Conservation (phyloP, 139 green algal genomes). For the Asterochloris sp. region DNA sequence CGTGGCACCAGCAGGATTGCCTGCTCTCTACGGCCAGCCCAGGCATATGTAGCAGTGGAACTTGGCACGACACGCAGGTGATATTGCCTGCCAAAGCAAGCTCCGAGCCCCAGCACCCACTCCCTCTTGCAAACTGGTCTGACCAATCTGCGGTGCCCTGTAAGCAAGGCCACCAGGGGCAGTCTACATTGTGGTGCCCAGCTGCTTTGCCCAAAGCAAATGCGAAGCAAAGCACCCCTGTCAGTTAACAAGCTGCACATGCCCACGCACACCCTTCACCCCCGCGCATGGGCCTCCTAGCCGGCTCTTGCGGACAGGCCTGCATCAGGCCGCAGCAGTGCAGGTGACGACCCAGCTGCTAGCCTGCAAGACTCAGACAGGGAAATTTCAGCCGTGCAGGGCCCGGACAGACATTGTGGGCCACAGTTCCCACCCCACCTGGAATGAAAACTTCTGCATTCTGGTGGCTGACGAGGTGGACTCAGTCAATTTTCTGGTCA, state of each 20-base stretch:
- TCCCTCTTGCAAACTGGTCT: background rate
- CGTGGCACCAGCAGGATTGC: background rate
- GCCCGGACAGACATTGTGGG: slow-evolving; percentile 11
- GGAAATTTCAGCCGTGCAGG: background rate
- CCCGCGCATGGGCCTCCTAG: background rate
- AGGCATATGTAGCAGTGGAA: slow-evolving; percentile 8
- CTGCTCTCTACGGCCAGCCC: background rate
- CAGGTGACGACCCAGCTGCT: too few relatives aligned
- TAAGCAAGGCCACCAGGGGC: background rate
- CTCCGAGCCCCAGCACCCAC: background rate
- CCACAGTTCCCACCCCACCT: slow-evolving; percentile 11
- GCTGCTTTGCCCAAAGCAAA: background rate
- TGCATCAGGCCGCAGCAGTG: background rate
- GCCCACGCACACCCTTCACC: background rate
- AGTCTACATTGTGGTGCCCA: background rate
- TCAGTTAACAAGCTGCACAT: background rate
- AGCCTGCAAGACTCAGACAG: background rate
- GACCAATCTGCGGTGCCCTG: too few relatives aligned
- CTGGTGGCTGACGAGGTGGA: slow-evolving; percentile 18
- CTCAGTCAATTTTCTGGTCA: slow-evolving; percentile 10
- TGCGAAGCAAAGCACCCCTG: background rate
- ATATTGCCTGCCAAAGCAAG: too few relatives aligned
- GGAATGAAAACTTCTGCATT: slow-evolving; percentile 26
- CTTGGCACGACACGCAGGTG: slow-evolving; percentile 8
- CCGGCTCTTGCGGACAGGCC: background rate